A percentile compares a stretch with the other conserved stretches of the same genome.
These are phyloP conservation scores for Aspergillus funiculosus DNA, from an alignment of 495 filamentous ascomycete species.

Conservation along the genomic window DNA sequence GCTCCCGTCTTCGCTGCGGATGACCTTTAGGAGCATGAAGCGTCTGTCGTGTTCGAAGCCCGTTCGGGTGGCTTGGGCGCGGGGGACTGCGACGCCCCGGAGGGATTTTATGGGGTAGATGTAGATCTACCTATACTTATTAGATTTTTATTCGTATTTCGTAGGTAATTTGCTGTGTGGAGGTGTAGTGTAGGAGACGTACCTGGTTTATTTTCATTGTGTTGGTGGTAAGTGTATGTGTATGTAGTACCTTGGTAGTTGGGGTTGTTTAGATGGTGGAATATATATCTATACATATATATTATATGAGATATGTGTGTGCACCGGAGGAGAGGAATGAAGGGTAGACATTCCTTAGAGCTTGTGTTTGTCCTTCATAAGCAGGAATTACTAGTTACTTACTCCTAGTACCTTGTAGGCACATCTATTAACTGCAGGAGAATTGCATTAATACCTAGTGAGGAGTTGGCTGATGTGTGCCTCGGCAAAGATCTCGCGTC, in stretches of 20 bases:
- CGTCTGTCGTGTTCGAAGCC: slow-evolving; percentile 71
- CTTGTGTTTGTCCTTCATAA: no score
- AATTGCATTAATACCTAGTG: no score
- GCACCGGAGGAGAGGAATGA: no score
- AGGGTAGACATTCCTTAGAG: not conserved
- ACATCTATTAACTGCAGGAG: no score
- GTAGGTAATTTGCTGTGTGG: not conserved
- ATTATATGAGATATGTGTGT: no score
- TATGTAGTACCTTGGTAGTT: not conserved
- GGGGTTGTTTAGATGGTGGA: not conserved
- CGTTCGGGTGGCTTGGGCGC: slow-evolving; percentile 53
- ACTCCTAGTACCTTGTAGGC: no score
- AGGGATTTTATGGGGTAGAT: slow-evolving; percentile 88
- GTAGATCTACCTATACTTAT: slow-evolving; percentile 60
- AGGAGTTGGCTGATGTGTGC: no score
- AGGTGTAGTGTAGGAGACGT: slow-evolving; percentile 7
- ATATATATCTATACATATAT: no score
- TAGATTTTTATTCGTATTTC: not conserved
- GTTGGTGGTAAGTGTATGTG: not conserved
- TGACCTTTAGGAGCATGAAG: slow-evolving; percentile 67
- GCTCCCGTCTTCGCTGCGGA: slow-evolving; percentile 25
- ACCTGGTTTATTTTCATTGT: slow-evolving; percentile 42
- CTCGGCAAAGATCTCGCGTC: no score
- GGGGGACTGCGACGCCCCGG: slow-evolving; percentile 52
- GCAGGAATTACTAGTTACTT: no score